Evolutionary conservation across 352 stramenopile species (phyloP).

Genomic region (Globisporangium mamillatum): DNA sequence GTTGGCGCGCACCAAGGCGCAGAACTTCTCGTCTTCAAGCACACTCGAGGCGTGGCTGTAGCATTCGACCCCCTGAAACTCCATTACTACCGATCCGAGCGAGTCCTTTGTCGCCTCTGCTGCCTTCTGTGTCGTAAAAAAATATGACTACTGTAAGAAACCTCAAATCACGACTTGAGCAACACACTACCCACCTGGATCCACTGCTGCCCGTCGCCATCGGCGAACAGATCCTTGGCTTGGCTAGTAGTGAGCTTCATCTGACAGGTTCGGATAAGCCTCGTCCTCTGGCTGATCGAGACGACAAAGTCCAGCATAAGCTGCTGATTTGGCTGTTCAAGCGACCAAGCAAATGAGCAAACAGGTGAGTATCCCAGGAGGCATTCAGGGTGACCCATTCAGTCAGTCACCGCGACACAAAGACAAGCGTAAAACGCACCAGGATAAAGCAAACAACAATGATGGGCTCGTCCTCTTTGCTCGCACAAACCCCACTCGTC

Average conservation of each 20-base stretch:
- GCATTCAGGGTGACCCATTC: background rate
- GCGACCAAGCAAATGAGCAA: background rate
- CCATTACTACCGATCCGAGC: constrained; percentile 49
- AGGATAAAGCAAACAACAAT: constrained; percentile 49
- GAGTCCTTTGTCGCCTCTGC: constrained; percentile 25
- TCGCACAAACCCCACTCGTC: constrained; percentile 31
- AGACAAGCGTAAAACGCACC: constrained; percentile 13
- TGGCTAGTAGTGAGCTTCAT: constrained; percentile 41
- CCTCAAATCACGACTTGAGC: background rate
- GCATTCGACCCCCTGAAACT: constrained; percentile 42
- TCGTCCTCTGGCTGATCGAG: constrained; percentile 18
- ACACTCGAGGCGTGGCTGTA: constrained; percentile 20
- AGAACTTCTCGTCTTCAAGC: constrained; percentile 22
- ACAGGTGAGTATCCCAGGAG: background rate
- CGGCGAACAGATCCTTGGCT: constrained; percentile 33
- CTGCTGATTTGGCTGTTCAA: constrained; percentile 32
- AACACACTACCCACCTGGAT: background rate
- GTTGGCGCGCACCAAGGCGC: constrained; percentile 17
- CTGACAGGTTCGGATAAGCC: constrained; percentile 52
- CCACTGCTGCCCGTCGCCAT: constrained; percentile 13
- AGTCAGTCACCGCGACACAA: background rate
- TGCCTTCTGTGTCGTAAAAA: constrained; percentile 29
- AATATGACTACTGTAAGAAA: background rate
- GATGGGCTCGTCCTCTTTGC: constrained; percentile 22
- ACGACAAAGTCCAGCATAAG: constrained; percentile 51